phyloP scores from a whole-genome alignment of 306 rosid species.

The Vigna reflexopilosa region DNA sequence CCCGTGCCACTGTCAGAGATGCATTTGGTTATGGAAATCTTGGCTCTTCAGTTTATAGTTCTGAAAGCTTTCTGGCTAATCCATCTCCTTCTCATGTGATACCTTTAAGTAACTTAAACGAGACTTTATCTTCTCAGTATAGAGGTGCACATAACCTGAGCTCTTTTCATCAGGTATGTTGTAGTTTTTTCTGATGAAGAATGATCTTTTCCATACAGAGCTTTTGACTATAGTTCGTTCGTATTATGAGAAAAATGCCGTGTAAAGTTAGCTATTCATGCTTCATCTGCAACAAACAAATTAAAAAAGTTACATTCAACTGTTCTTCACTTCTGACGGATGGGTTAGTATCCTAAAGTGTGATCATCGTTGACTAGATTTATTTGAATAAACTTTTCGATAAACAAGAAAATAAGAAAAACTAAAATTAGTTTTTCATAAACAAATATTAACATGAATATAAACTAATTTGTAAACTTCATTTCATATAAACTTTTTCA shows the following conservation, averaged over 20 bases:
- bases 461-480: too few relatives aligned
- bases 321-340: not conserved
- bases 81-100: conserved; percentile 47
- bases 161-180: conserved; percentile 61
- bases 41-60: conserved; percentile 48
- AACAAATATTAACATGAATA: too few relatives aligned
- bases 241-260: not conserved
- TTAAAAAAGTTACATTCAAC: not conserved
- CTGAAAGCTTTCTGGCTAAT: conserved; percentile 48
- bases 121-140: conserved; percentile 53
- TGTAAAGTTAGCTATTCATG: not conserved
- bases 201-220: conserved; percentile 4
- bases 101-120: conserved; percentile 49
- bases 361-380: conserved; percentile 3
- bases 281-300: not conserved
- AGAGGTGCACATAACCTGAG: conserved; percentile 47
- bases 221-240: conserved; percentile 10
- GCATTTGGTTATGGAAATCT: conserved; percentile 50
- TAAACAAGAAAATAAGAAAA: too few relatives aligned
- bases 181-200: not conserved
- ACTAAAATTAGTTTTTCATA: too few relatives aligned
- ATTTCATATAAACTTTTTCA: too few relatives aligned
- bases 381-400: too few relatives aligned
- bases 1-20: conserved; percentile 47
- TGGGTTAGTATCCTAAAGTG: not conserved